phyloP scores from a whole-genome alignment of 2,329 filamentous ascomycete species.

The Nakataea oryzae region DNA sequence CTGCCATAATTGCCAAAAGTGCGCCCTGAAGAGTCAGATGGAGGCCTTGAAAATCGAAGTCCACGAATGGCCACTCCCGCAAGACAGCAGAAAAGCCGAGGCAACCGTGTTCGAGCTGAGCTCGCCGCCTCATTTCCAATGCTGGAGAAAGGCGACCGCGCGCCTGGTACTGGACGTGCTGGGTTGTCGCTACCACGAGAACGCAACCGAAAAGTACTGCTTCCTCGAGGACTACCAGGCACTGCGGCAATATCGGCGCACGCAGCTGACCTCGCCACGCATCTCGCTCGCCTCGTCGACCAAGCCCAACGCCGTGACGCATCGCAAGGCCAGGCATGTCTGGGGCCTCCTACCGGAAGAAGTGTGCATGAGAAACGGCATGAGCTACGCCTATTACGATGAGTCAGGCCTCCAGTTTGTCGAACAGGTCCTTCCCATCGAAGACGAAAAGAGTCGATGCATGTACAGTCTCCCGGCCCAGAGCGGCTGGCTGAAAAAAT shows the following conservation, averaged over 20 bases:
- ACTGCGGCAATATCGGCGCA: neutral
- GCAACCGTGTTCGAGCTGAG: slow-evolving; percentile 42
- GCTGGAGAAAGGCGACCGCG: slow-evolving; percentile 38
- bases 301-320: slow-evolving; percentile 24
- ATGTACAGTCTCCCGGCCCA: neutral
- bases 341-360: slow-evolving; percentile 14
- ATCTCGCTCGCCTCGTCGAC: slow-evolving; percentile 22
- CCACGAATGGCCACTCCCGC: slow-evolving; percentile 47
- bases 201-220: too few relatives aligned
- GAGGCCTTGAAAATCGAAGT: slow-evolving; percentile 28
- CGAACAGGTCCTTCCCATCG: too few relatives aligned
- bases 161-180: slow-evolving; percentile 31
- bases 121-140: slow-evolving; percentile 25
- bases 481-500: neutral
- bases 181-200: slow-evolving; percentile 6
- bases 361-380: slow-evolving; percentile 34
- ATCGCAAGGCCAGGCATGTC: slow-evolving; percentile 18
- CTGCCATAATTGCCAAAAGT: slow-evolving; percentile 23
- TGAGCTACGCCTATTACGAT: slow-evolving; percentile 29
- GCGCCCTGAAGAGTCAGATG: slow-evolving; percentile 19
- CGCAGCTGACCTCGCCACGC: neutral
- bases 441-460: neutral
- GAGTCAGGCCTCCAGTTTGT: neutral
- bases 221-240: neutral
- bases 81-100: slow-evolving; percentile 18